Evolutionary conservation across 164 flowering plant species (phyloP).

Genomic region (Macadamia integrifolia): DNA sequence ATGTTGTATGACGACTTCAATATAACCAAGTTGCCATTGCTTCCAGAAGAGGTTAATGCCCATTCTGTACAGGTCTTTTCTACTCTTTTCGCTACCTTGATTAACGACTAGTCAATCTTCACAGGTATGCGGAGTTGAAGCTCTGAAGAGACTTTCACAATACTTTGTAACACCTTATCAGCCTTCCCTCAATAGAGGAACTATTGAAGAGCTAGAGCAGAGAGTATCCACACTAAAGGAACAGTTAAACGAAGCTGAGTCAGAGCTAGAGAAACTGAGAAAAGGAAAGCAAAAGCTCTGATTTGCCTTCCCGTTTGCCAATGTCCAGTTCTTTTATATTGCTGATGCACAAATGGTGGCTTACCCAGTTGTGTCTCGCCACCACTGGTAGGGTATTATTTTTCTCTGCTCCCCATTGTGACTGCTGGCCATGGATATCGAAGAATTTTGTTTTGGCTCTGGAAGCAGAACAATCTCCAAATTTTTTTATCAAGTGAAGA

Average conservation of each 20-base stretch:
- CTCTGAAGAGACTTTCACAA: conserved; percentile 59
- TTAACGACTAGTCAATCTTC: neutral
- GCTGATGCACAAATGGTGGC: neutral
- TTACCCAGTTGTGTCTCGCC: neutral
- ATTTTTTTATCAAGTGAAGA: neutral
- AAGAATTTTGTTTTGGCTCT: neutral
- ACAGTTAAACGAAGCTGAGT: conserved; percentile 65
- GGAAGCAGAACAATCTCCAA: neutral
- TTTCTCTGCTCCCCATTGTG: neutral
- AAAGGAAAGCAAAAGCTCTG: conserved; percentile 64
- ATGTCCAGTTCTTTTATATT: neutral
- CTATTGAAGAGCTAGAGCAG: conserved; percentile 58
- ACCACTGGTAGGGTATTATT: neutral
- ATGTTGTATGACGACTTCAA: conserved; percentile 89
- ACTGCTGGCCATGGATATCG: neutral
- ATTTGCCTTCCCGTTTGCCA: neutral
- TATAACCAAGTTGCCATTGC: conserved; percentile 86
- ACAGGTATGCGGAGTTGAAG: conserved; percentile 85
- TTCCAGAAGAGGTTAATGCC: conserved; percentile 76
- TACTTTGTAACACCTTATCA: conserved; percentile 58
- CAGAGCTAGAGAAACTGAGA: conserved; percentile 60
- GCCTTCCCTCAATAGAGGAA: conserved; percentile 33
- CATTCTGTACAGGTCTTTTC: neutral
- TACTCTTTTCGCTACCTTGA: neutral
- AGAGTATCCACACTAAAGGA: conserved; percentile 45